A percentile compares a stretch with the other conserved stretches of the same genome.
Conservation (phyloP, 2,329 filamentous ascomycete genomes). For the Ophiocordyceps camponoti-saundersi region DNA sequence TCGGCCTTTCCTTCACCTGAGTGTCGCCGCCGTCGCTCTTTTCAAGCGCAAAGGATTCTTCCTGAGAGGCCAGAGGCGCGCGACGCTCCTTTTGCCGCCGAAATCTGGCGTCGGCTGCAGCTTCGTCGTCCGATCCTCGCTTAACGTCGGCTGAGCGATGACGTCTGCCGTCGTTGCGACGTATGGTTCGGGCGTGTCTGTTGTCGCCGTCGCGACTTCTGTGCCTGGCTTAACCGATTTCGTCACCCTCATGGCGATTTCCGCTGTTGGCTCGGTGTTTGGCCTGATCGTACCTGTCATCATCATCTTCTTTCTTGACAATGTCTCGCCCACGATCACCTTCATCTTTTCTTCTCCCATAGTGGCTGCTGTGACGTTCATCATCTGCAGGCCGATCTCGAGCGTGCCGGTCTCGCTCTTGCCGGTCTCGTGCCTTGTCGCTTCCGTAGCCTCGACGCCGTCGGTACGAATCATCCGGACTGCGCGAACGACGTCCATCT, state of each 20-base stretch:
- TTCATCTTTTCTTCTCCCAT: no score
- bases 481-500: neutral
- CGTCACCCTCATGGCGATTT: neutral
- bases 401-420: no score
- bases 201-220: neutral
- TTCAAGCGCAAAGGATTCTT: slow-evolving; percentile 39
- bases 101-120: slow-evolving; percentile 7
- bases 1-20: slow-evolving; percentile 70
- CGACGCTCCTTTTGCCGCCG: slow-evolving; percentile 10
- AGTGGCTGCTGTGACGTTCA: no score
- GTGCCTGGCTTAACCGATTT: neutral
- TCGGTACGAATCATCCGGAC: neutral
- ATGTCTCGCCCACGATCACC: no score
- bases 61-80: slow-evolving; percentile 42
- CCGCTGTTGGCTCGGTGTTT: neutral
- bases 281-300: neutral
- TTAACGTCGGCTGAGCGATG: slow-evolving; percentile 16
- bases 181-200: neutral
- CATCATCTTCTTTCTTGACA: no score
- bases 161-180: slow-evolving; percentile 2
- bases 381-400: no score
- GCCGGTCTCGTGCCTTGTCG: no score
- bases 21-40: slow-evolving; percentile 24
- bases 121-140: slow-evolving; percentile 4
- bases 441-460: neutral